Percentiles rank a stretch among this genome's conserved stretches.
Conservation (phyloP, 257 asterid species). For the Primulina tabacum region DNA sequence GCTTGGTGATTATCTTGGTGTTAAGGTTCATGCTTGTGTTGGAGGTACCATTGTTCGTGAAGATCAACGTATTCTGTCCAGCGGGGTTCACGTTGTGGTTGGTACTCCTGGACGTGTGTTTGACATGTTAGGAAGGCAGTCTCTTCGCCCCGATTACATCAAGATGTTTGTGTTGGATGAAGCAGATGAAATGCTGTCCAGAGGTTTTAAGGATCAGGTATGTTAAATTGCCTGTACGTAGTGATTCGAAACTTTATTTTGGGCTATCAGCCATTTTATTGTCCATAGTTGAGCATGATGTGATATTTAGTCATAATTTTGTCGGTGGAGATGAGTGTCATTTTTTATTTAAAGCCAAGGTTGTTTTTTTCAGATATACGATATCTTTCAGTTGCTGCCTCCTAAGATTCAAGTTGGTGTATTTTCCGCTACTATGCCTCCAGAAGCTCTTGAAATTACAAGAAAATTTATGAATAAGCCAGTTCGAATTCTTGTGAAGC, state of each 20-base stretch:
- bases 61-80: constrained; percentile 58
- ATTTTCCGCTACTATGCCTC: constrained; percentile 56
- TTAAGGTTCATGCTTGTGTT: constrained; percentile 63
- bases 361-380: constrained; percentile 37
- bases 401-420: constrained; percentile 67
- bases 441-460: constrained; percentile 64
- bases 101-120: constrained; percentile 72
- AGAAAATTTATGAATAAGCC: constrained; percentile 64
- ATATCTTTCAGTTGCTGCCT: constrained; percentile 54
- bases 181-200: constrained; percentile 66
- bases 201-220: constrained; percentile 72
- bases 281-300: not conserved
- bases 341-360: constrained; percentile 6
- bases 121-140: constrained; percentile 56
- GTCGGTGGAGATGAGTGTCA: not conserved
- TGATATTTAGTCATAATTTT: not conserved
- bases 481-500: constrained; percentile 55
- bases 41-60: constrained; percentile 63
- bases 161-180: constrained; percentile 64
- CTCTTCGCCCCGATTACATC: constrained; percentile 55
- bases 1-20: constrained; percentile 61
- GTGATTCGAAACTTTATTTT: not conserved
- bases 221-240: not conserved
- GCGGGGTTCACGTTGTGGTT: constrained; percentile 64
- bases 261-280: not conserved